Conservation (phyloP, 306 rosid species). For the Corylus avellana region DNA sequence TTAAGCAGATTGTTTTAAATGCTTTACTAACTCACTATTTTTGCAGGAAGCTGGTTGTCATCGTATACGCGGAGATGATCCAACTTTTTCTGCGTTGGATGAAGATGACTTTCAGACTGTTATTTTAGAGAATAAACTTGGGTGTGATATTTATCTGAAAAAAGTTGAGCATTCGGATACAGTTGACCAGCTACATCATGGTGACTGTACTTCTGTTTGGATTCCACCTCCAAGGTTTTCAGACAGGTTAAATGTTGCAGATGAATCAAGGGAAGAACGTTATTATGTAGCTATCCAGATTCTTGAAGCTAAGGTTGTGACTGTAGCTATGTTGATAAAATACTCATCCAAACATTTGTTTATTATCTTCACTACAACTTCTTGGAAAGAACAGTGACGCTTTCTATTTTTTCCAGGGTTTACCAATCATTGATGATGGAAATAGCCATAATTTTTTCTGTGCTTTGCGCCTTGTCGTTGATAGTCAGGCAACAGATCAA, state of each 20-base stretch:
- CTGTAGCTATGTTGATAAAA: conserved; percentile 25
- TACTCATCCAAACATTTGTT: background rate
- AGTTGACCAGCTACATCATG: conserved; percentile 59
- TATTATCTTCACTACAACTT: background rate
- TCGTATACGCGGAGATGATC: conserved; percentile 48
- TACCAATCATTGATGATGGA: conserved; percentile 84
- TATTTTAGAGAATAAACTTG: conserved; percentile 84
- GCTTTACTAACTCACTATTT: conserved; percentile 28
- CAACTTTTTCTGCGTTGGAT: conserved; percentile 82
- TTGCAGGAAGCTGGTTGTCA: conserved; percentile 66
- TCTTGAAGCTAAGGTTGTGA: conserved; percentile 83
- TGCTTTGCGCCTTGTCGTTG: conserved; percentile 89
- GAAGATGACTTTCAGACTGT: conserved; percentile 94
- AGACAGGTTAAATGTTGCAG: conserved; percentile 78
- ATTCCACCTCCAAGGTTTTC: conserved; percentile 93
- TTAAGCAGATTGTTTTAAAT: conserved; percentile 10
- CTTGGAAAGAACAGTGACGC: conserved; percentile 14
- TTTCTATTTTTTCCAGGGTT: conserved; percentile 54
- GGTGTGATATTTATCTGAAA: conserved; percentile 77
- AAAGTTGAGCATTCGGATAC: conserved; percentile 55
- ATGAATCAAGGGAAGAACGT: conserved; percentile 80
- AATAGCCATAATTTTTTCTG: conserved; percentile 93
- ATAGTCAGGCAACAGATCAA: conserved; percentile 80
- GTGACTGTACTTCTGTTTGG: conserved; percentile 74
- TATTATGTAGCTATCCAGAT: conserved; percentile 84